A percentile compares a stretch with the other conserved stretches of the same genome.
Evolutionary conservation across 352 stramenopile species (phyloP).

Genomic region (Phytophthora pistaciae): DNA sequence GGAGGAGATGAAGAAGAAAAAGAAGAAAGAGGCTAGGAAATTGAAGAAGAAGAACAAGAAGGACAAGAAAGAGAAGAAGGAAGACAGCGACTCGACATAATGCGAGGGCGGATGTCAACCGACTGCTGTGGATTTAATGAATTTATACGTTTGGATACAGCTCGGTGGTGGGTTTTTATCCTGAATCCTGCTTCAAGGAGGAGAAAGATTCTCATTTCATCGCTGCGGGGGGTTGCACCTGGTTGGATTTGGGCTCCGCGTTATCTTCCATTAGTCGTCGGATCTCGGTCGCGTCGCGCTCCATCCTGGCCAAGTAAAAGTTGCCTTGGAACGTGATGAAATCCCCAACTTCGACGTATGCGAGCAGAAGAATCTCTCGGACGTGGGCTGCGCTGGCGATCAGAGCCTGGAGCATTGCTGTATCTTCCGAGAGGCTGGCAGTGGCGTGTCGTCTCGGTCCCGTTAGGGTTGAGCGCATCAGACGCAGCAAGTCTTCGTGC

Average conservation of each 20-base stretch:
- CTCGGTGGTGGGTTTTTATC: background rate
- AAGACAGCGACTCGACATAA: slow-evolving; percentile 18
- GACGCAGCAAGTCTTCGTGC: slow-evolving; percentile 61
- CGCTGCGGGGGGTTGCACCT: slow-evolving; percentile 11
- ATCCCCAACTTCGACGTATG: slow-evolving; percentile 72
- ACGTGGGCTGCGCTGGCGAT: background rate
- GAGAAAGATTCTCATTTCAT: slow-evolving; percentile 12
- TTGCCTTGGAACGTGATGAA: slow-evolving; percentile 70
- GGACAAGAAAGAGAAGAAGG: slow-evolving; percentile 21
- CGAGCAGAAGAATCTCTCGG: background rate
- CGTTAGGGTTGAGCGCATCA: slow-evolving; percentile 34
- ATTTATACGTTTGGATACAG: slow-evolving; percentile 25
- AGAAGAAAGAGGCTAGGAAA: slow-evolving; percentile 22
- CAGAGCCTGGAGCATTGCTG: background rate
- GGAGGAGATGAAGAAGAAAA: slow-evolving; percentile 19
- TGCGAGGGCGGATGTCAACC: background rate
- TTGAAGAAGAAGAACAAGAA: slow-evolving; percentile 32
- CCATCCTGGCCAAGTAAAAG: slow-evolving; percentile 78
- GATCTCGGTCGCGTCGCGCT: slow-evolving; percentile 63
- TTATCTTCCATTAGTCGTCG: slow-evolving; percentile 27
- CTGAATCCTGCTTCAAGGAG: background rate
- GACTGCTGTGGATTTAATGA: slow-evolving; percentile 13
- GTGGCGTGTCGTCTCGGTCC: slow-evolving; percentile 8
- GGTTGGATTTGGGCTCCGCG: background rate
- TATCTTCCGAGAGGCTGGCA: slow-evolving; percentile 1